Base-by-base conservation (phyloP, 73 alveolate genomes). In the Blepharisma stoltei region DNA sequence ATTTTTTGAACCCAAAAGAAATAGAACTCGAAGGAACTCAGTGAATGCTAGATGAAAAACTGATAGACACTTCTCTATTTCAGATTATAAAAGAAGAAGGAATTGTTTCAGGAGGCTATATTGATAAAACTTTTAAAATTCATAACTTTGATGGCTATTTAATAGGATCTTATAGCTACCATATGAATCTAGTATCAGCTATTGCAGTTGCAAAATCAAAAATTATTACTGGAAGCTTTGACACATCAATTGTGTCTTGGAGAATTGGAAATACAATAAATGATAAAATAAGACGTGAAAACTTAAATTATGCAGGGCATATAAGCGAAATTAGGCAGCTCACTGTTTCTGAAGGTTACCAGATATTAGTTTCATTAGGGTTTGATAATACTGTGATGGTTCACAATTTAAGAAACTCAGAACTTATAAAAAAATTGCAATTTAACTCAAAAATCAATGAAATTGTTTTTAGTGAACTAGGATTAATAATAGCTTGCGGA, bases 341-440 rank as follows among this genome's bases (percentile, higher is more conserved):
- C 2, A 20, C 3, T 1, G 23, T 20, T 32, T 38, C n/a, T 0
- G 79, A 69, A 44, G 5, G 37, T 5, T 44, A 46, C 5, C 79
- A 69, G 5, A 60, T 60, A 11, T 14, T 60, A 8, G 14, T 60
- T 60, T 60, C 73, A 11, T n/a, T 69, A 2, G 79, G 79, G 3
- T 14, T 18, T 18, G 45, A 69, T n/a, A 53, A 53, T 7, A 44
- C 11, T 11, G 14, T 69, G 32, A 25, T 69, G 14, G 2, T 69
- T n/a, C 79, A 69, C 5, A 53, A 69, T 43, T 43, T 69, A 9
- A 25, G 65, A 11, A 69, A 43, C 41, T 9, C 54, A 38, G 65
- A 46, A 38, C 14, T n/a, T 44, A 1, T 69, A 0, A 69, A 46
- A 69, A 32, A 0, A 1, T 32, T 32, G 41, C 41, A 32, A 32